phyloP scores from a whole-genome alignment of 2,329 filamentous ascomycete genomes.

The Ascochyta viciae-villosae region DNA sequence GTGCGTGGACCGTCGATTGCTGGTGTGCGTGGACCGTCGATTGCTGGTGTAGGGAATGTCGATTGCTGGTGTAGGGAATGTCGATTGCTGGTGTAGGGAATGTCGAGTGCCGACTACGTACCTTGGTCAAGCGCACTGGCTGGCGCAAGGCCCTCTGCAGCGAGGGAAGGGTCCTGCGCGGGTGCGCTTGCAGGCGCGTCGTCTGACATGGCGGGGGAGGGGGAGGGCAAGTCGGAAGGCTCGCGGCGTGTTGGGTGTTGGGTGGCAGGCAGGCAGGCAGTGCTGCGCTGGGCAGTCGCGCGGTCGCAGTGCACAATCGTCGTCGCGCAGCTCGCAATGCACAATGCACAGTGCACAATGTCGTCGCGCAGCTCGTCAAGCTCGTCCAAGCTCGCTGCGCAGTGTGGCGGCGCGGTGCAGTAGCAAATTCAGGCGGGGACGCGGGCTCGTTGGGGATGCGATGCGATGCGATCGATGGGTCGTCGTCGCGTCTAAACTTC shows the following conservation, averaged over 20 bases:
- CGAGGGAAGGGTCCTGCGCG: constrained; percentile 35
- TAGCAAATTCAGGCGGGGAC: constrained; percentile 28
- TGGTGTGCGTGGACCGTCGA: too few species aligned
- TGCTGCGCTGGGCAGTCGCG: constrained; percentile 1
- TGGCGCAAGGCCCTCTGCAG: constrained; percentile 33
- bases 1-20: neutral
- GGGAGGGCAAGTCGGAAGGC: neutral
- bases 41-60: too few species aligned
- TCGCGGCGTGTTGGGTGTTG: constrained; percentile 14
- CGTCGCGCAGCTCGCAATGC: neutral
- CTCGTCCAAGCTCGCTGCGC: neutral
- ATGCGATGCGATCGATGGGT: constrained; percentile 33
- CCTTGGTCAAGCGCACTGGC: constrained; percentile 41
- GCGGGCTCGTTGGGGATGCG: constrained; percentile 37
- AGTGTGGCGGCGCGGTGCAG: constrained; percentile 7
- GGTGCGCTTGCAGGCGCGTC: constrained; percentile 39
- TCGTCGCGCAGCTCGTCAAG: constrained; percentile 4
- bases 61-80: too few species aligned
- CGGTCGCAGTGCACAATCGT: neutral
- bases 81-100: too few species aligned
- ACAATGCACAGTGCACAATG: too few species aligned
- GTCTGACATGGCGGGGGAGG: constrained; percentile 42
- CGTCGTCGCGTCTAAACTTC: constrained; percentile 37
- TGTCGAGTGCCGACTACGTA: constrained; percentile 23
- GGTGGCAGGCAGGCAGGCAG: constrained; percentile 14